A percentile compares a stretch with the other conserved stretches of the same genome.
Evolutionary conservation across 2,329 filamentous ascomycete species (phyloP).

Genomic region (Calonectria naviculata): DNA sequence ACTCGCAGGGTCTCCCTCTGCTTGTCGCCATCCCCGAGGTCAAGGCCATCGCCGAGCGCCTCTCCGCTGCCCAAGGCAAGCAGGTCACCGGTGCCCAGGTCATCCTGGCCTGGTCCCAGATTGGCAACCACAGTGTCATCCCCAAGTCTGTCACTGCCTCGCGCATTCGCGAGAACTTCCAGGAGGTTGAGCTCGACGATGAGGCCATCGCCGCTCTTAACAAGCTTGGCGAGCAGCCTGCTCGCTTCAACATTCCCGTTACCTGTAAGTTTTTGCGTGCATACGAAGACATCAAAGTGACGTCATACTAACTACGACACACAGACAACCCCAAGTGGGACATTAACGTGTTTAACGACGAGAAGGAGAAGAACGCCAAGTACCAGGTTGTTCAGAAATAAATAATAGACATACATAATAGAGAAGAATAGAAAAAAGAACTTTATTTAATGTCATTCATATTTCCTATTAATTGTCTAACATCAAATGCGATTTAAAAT

Average conservation of each 20-base stretch:
- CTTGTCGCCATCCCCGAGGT: slow-evolving; percentile 68
- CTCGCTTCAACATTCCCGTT: slow-evolving; percentile 58
- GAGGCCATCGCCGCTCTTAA: slow-evolving; percentile 71
- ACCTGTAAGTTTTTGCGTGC: slow-evolving; percentile 48
- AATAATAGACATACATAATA: slow-evolving; percentile 12
- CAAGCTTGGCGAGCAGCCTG: slow-evolving; percentile 65
- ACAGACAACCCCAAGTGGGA: slow-evolving; percentile 65
- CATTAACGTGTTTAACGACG: slow-evolving; percentile 66
- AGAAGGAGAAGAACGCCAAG: slow-evolving; percentile 60
- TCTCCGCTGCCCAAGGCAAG: slow-evolving; percentile 48
- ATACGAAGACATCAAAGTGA: background rate
- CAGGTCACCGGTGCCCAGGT: slow-evolving; percentile 56
- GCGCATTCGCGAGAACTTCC: slow-evolving; percentile 77
- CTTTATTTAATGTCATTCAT: background rate
- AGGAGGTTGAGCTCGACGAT: slow-evolving; percentile 71
- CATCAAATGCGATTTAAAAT: no score
- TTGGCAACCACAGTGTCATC: slow-evolving; percentile 75
- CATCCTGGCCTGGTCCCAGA: slow-evolving; percentile 68
- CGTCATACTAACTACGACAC: slow-evolving; percentile 19
- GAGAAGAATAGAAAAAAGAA: background rate
- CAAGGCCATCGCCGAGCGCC: slow-evolving; percentile 64
- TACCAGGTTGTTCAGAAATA: slow-evolving; percentile 58
- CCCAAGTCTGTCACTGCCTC: slow-evolving; percentile 78
- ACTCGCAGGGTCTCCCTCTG: slow-evolving; percentile 56
- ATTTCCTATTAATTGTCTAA: no score